Percentiles rank a stretch among this genome's conserved stretches.
phyloP scores from a whole-genome alignment of 192 early-diverging fungal species.

The Linnemannia exigua region DNA sequence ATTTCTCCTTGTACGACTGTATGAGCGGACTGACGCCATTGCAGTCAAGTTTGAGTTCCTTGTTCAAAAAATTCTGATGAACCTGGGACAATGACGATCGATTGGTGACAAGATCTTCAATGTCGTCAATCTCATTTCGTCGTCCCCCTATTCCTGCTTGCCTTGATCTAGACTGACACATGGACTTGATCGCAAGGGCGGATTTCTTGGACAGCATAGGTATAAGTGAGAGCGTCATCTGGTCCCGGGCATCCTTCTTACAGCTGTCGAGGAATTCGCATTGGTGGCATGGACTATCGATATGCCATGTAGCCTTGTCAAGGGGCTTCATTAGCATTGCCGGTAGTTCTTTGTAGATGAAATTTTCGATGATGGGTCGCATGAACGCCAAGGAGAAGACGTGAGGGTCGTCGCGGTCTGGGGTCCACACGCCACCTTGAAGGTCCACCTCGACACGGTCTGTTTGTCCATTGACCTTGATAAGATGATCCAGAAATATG shows the following conservation, averaged over 20 bases:
- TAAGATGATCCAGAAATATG: conserved; percentile 49
- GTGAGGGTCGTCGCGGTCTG: conserved; percentile 24
- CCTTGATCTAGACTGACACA: conserved; percentile 3
- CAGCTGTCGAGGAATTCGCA: conserved; percentile 48
- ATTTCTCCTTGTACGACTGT: conserved; percentile 1
- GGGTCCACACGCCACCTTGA: conserved; percentile 47
- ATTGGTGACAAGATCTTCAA: conserved; percentile 37
- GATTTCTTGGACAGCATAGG: conserved; percentile 46
- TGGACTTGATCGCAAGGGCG: conserved; percentile 29
- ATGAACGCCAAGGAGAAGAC: conserved; percentile 41
- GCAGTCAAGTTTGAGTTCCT: conserved; percentile 10
- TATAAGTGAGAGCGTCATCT: conserved; percentile 34
- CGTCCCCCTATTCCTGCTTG: neutral
- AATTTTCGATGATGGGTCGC: conserved; percentile 45
- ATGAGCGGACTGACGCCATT: conserved; percentile 16
- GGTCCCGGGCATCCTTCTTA: conserved; percentile 25
- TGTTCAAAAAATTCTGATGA: neutral
- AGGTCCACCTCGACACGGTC: conserved; percentile 31
- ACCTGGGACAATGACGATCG: neutral
- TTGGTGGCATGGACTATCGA: conserved; percentile 43
- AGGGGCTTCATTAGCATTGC: conserved; percentile 32
- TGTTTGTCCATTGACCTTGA: conserved; percentile 34
- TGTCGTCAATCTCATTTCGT: conserved; percentile 28
- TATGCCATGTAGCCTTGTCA: conserved; percentile 29
- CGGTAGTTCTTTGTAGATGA: conserved; percentile 39